Percentiles rank a stretch among this genome's conserved stretches.
These are phyloP conservation scores for Aureobasidium sp. DNA, from an alignment of 2,329 filamentous ascomycete genomes.

Conservation along the genomic window DNA sequence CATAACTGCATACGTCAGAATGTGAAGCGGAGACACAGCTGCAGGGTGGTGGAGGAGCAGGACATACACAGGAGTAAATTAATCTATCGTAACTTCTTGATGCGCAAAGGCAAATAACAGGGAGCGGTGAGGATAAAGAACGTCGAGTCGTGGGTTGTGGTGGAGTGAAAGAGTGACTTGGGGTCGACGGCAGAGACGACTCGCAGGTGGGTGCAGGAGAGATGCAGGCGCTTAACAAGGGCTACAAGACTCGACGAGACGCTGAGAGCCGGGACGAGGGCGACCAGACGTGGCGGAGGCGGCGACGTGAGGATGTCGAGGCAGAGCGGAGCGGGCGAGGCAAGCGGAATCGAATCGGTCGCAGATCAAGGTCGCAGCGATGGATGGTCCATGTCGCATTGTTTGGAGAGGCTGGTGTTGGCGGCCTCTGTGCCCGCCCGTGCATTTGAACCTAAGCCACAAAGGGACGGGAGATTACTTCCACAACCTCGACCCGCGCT, in stretches of 20 bases:
- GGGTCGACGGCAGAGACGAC: background rate
- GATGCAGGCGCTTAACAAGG: constrained; percentile 8
- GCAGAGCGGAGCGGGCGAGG: background rate
- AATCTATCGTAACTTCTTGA: background rate
- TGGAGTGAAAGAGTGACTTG: constrained; percentile 7
- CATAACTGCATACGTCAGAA: constrained; percentile 11
- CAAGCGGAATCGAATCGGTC: background rate
- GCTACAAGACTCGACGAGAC: background rate
- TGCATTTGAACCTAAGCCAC: too few relatives aligned
- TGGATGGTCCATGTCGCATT: background rate
- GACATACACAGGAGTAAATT: constrained; percentile 9
- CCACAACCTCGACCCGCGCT: background rate
- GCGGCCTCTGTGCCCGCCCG: too few relatives aligned
- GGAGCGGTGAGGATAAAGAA: background rate
- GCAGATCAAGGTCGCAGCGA: constrained; percentile 5
- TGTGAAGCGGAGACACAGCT: background rate
- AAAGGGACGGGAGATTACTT: background rate
- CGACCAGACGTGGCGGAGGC: background rate
- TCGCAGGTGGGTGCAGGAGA: background rate
- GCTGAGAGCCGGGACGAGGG: background rate
- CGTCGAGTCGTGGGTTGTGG: constrained; percentile 1
- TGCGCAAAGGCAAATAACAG: background rate
- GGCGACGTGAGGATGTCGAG: background rate
- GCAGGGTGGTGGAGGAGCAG: background rate
- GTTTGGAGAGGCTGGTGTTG: constrained; percentile 6